A percentile compares a stretch with the other conserved stretches of the same genome.
Evolutionary conservation across 768 basidiomycete species (phyloP).

Genomic region (Lyophyllum shimeji): DNA sequence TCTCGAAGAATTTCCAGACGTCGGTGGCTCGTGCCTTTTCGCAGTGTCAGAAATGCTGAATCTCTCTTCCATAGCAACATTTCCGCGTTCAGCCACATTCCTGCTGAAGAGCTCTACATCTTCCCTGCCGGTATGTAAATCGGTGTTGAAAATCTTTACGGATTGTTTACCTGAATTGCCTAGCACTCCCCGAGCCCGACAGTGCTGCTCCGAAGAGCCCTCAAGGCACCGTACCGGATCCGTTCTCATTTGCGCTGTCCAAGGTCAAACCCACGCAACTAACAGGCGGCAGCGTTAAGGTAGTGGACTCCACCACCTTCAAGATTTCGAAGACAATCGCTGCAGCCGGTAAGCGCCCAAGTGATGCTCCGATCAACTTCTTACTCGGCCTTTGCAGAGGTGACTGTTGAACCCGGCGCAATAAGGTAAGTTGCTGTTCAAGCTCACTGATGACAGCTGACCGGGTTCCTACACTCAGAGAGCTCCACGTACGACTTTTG

Average conservation of each 20-base stretch:
- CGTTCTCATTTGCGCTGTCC: constrained; percentile 50
- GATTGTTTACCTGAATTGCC: neutral
- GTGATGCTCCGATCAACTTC: neutral
- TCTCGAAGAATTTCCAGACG: constrained; percentile 53
- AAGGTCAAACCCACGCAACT: constrained; percentile 41
- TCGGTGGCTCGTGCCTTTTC: constrained; percentile 8
- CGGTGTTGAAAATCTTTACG: neutral
- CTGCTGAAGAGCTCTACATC: constrained; percentile 48
- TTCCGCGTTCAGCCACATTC: constrained; percentile 41
- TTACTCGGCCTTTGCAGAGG: constrained; percentile 29
- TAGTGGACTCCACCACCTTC: constrained; percentile 54
- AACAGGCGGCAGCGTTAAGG: constrained; percentile 48
- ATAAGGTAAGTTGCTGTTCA: constrained; percentile 36
- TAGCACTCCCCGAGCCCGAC: constrained; percentile 35
- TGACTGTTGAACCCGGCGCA: constrained; percentile 57
- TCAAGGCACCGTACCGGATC: constrained; percentile 41
- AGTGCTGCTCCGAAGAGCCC: constrained; percentile 37
- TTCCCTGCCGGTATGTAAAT: constrained; percentile 42
- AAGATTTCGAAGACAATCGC: constrained; percentile 50
- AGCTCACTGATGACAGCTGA: neutral
- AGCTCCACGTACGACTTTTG: constrained; percentile 47
- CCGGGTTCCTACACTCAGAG: constrained; percentile 31
- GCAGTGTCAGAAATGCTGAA: neutral
- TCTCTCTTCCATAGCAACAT: constrained; percentile 21
- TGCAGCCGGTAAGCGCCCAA: constrained; percentile 32